A percentile compares a stretch with the other conserved stretches of the same genome.
Evolutionary conservation across 371 early-diverging fungal genomes (phyloP).

Genomic region (Dichotomocladium elegans): DNA sequence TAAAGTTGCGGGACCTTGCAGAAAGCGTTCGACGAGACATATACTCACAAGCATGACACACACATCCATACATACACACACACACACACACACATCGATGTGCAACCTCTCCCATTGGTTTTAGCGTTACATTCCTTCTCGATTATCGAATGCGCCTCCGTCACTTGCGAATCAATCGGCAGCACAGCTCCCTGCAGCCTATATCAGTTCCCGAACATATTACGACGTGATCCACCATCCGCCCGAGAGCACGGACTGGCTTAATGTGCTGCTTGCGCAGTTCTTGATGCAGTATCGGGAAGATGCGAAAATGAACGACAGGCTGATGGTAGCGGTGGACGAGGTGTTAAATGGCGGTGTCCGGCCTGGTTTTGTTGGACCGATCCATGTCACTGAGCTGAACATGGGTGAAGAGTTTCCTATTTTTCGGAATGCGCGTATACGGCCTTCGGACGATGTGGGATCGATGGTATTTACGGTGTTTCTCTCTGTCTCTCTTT

Average conservation of each 20-base stretch:
- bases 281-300: constrained; percentile 77
- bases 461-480: constrained; percentile 58
- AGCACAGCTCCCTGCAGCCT: constrained; percentile 30
- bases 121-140: constrained; percentile 40
- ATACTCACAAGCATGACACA: too few relatives aligned
- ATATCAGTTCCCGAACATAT: constrained; percentile 57
- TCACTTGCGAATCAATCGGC: constrained; percentile 23
- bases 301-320: constrained; percentile 74
- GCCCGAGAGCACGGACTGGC: constrained; percentile 89
- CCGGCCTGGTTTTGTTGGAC: constrained; percentile 80
- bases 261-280: constrained; percentile 88
- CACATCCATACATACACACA: too few relatives aligned
- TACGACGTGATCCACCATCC: constrained; percentile 61
- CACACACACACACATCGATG: too few relatives aligned
- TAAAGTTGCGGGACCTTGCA: too few relatives aligned
- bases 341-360: constrained; percentile 74
- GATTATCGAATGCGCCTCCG: constrained; percentile 36
- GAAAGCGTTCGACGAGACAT: too few relatives aligned
- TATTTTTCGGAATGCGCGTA: constrained; percentile 67
- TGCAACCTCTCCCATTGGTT: too few relatives aligned
- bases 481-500: background rate
- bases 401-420: constrained; percentile 90
- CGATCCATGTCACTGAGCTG: constrained; percentile 83
- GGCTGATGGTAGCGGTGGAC: constrained; percentile 71
- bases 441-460: constrained; percentile 66